A percentile compares a stretch with the other conserved stretches of the same genome.
phyloP scores from a whole-genome alignment of 192 early-diverging fungal species.

The Bifiguratus adelaidae region DNA sequence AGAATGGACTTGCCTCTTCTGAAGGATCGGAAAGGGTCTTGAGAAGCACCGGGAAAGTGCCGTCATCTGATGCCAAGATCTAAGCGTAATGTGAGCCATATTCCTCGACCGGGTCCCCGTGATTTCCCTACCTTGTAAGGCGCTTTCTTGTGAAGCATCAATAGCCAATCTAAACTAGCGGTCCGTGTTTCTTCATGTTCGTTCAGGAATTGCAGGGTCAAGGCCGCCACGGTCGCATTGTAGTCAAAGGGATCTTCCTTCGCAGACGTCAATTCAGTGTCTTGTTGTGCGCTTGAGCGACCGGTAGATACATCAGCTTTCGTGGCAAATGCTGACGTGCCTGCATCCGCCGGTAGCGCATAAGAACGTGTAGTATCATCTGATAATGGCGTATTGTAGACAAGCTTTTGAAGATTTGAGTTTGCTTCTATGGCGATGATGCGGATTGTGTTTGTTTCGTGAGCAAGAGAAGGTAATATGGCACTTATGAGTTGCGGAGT shows the following conservation, averaged over 20 bases:
- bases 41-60: conserved; percentile 79
- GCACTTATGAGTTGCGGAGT: conserved; percentile 73
- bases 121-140: conserved; percentile 48
- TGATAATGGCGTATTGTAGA: conserved; percentile 48
- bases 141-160: conserved; percentile 93
- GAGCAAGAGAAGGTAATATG: conserved; percentile 79
- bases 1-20: conserved; percentile 57
- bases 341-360: too few relatives aligned
- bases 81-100: too few relatives aligned
- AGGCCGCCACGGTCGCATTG: conserved; percentile 62
- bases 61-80: conserved; percentile 82
- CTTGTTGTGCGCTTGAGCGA: too few relatives aligned
- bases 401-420: conserved; percentile 61
- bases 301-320: too few relatives aligned
- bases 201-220: conserved; percentile 72
- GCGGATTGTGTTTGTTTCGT: conserved; percentile 53
- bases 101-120: not conserved
- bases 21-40: conserved; percentile 86
- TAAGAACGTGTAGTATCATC: conserved; percentile 13
- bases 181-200: conserved; percentile 90
- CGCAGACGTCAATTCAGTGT: too few relatives aligned
- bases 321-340: too few relatives aligned
- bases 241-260: conserved; percentile 86
- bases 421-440: conserved; percentile 79
- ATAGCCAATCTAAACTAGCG: conserved; percentile 88